Conservation (phyloP, 495 filamentous ascomycete genomes). For the Penicillium longicatenatum region DNA sequence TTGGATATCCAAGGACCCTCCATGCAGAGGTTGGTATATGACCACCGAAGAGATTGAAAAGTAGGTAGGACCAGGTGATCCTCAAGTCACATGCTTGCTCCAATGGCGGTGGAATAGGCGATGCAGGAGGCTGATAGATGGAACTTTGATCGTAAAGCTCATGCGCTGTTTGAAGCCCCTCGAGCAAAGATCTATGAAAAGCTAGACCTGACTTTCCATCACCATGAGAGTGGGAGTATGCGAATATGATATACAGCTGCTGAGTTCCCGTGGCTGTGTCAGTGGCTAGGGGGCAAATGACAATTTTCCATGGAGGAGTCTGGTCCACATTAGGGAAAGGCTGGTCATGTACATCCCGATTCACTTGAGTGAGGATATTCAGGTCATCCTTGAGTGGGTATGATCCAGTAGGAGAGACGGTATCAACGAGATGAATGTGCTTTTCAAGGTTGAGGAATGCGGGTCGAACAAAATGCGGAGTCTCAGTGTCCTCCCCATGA, state of each 20-base stretch:
- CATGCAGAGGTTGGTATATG: neutral
- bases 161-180: slow-evolving; percentile 1
- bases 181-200: neutral
- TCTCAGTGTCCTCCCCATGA: neutral
- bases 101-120: neutral
- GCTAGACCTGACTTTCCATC: slow-evolving; percentile 5
- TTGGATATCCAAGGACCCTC: neutral
- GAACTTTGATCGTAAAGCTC: neutral
- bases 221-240: slow-evolving; percentile 4
- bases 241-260: slow-evolving; percentile 6
- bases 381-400: neutral
- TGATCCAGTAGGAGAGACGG: neutral
- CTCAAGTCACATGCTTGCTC: slow-evolving; percentile 3
- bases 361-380: neutral
- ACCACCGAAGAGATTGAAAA: neutral
- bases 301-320: slow-evolving; percentile 1
- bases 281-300: neutral
- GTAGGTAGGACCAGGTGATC: slow-evolving; percentile 2
- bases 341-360: neutral
- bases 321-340: neutral
- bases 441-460: neutral
- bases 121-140: slow-evolving; percentile 1
- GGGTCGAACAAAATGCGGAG: neutral
- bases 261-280: neutral
- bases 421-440: neutral